phyloP scores from a whole-genome alignment of 78 protist species.

The Mastigamoeba balamuthi region DNA sequence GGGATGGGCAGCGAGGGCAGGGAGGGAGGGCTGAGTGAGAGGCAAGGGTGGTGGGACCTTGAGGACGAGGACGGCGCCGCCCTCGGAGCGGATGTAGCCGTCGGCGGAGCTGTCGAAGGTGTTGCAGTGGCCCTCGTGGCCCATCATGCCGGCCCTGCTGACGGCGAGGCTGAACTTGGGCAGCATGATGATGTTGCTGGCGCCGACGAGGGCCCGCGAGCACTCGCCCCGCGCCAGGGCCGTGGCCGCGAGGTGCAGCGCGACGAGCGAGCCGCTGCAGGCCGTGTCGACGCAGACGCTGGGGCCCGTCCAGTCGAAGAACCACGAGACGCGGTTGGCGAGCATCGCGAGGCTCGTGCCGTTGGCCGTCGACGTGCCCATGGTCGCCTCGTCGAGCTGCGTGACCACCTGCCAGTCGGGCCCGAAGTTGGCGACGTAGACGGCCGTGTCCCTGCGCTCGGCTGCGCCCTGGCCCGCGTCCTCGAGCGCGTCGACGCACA shows the following conservation, averaged over 20 bases:
- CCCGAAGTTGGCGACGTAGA: constrained; percentile 25
- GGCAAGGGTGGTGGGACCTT: background rate
- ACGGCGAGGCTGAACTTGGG: constrained; percentile 14
- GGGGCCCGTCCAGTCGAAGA: constrained; percentile 66
- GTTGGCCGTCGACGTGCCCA: constrained; percentile 11
- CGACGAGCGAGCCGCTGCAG: constrained; percentile 58
- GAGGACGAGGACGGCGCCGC: constrained; percentile 39
- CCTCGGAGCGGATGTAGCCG: constrained; percentile 68
- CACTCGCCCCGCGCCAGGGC: constrained; percentile 40
- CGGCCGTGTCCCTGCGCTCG: constrained; percentile 21
- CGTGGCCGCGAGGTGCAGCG: constrained; percentile 23
- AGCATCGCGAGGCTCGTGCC: background rate
- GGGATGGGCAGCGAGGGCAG: no score
- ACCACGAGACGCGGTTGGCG: constrained; percentile 63
- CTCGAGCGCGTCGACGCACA: constrained; percentile 23
- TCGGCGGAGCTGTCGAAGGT: constrained; percentile 56
- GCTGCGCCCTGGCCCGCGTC: constrained; percentile 18
- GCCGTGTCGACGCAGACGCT: constrained; percentile 66
- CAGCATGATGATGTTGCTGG: constrained; percentile 44
- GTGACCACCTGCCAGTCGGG: constrained; percentile 4
- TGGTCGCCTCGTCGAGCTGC: background rate
- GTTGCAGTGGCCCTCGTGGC: constrained; percentile 27
- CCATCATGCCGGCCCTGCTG: constrained; percentile 25
- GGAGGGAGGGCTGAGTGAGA: no score
- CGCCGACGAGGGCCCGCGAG: constrained; percentile 57